Base-by-base conservation (phyloP, 441 rosid genomes). In the Populus hybrid region DNA sequence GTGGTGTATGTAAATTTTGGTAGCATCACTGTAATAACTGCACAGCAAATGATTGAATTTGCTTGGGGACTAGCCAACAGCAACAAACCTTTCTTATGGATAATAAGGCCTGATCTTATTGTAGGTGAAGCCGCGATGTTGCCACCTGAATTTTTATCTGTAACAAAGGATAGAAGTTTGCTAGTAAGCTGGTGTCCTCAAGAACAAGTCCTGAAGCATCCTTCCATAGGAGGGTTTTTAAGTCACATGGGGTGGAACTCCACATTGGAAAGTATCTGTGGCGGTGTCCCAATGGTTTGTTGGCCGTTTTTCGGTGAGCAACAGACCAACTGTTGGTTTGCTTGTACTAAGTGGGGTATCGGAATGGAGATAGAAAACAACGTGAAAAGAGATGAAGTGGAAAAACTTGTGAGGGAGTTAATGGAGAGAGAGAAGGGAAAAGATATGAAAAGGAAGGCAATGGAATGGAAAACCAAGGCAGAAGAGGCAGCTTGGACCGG, bases 221-320 rank as follows among this genome's bases (percentile, higher is more conserved):
- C 73, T 9, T 33, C 81, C 14, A 50, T 79, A 3, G 82, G 82
- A 68, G 82, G 74, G 40, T 79, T 79, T 7, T 21, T 79, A 24
- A 77, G 76, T 4, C 80, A 77, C 42, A 77, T 71, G 76, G 80
- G 80, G 1, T 77, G 80, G 80, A 77, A 79, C 23, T 71, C 76
- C 9, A 82, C 78, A 14, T 9, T 66, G n/a, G 81, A 68, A 11
- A 78, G 77, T 28, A 2, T 79, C 29, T 31, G 63, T 26, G 24
- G 20, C 2, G 82, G 82, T 0, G 81, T 79, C 14, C 70, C 78
- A 1, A 38, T 77, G 71, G 45, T 72, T 7, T 77, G 80, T 20
- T 77, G 80, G 76, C 76, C 80, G 1, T 64, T 64, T 23, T 59
- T 70, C 12, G 66, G 40, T 0, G 80, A 77, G 11, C 80, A 77